Evolutionary conservation across 2,329 filamentous ascomycete species (phyloP), one percentile per base, ranked within the genome.

Genomic region (Cercospora sp.): DNA sequence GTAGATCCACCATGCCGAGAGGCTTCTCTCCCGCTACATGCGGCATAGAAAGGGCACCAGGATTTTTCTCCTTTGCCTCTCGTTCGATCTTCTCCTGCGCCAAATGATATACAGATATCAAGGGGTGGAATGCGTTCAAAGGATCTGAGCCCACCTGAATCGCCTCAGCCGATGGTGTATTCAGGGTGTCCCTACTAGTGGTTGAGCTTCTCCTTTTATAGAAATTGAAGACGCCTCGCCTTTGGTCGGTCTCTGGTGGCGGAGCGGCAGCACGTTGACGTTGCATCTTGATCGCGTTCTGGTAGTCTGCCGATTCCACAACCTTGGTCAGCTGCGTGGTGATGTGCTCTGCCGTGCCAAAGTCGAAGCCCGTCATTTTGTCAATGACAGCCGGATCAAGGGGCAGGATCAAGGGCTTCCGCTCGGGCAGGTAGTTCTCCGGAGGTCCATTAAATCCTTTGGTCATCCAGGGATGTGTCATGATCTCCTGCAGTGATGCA

Each of bases 351-450:
- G 93, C 87, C 0, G 92, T 87, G 0, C 95, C 95, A 82, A 98
- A 99, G 79, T 98, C 97, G 79, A 99, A 99, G 2, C 95, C 95
- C 26, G 93, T 96, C 95, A 99, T 99, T 74, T 92, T 94, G 60
- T 92, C 88, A 66, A 99, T 88, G 4, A 98, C 90, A 53, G 91
- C 90, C 1, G 87, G 84, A 76, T 98, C 94, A 9, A 99, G 82
- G 5, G 94, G 94, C 13, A 96, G 83, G 43, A 91, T 87, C n/a
- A 98, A 80, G 2, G 95, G 93, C 74, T 97, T 94, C 60, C 95
- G 90, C 34, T 83, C 81, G 3, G 94, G 94, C 2, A 99, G 84
- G 71, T 91, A 92, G 76, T 97, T 99, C 70, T 98, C 95, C 0
- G 94, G 94, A 8, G 93, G 89, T 2, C 88, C 88, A 75, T 86